Base-by-base conservation (phyloP, 2,329 filamentous ascomycete species). In the Pyricularia pennisetigena region DNA sequence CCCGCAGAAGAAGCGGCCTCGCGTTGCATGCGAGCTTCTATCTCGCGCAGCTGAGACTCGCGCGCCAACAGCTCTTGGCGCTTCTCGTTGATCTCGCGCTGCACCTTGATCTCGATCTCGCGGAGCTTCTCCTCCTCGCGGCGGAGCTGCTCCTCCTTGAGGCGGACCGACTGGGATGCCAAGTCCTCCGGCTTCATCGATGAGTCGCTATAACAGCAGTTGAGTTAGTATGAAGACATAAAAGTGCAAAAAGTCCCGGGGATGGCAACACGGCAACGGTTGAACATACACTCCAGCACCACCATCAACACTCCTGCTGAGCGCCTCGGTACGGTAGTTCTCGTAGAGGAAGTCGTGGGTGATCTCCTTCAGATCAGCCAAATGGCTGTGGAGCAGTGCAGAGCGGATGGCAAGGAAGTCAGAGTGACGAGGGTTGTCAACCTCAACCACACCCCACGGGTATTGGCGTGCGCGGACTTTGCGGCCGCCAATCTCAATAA, bases 311-410 rank as follows among this genome's bases (percentile, higher is more conserved):
- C 93, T 97, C 92, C 98, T 99, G 85, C 92, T 97, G 75, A 99
- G 91, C 86, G 98, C 98, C 91, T 99, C 95, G 77, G 95, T 99
- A 93, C 95, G 93, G 87, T 99, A 99, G 84, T 99, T 99, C 81
- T 99, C 95, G 83, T 99, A 99, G 72, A 99, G 85, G 90, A 99
- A 99, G 81, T 99, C 95, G 81, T 99, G 95, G 67, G 95, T 99
- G 78, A 99, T 99, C 81, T 99, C 95, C 89, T 99, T 99, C 76
- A 99, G 83, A 80, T 99, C 95, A 70, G 95, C 95, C 78, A 99
- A 83, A 84, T 99, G 95, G 82, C 93, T 97, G 86, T 99, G 95
- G 71, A 99, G 87, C 69, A 99, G 89, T 68, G 95, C 95, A 70
- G 94, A 97, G 78, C 95, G 90, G 77, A 99, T 97, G 72, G 95